Evolutionary conservation across 169 alveolate species (phyloP).

Genomic region (Plasmodium inui): DNA sequence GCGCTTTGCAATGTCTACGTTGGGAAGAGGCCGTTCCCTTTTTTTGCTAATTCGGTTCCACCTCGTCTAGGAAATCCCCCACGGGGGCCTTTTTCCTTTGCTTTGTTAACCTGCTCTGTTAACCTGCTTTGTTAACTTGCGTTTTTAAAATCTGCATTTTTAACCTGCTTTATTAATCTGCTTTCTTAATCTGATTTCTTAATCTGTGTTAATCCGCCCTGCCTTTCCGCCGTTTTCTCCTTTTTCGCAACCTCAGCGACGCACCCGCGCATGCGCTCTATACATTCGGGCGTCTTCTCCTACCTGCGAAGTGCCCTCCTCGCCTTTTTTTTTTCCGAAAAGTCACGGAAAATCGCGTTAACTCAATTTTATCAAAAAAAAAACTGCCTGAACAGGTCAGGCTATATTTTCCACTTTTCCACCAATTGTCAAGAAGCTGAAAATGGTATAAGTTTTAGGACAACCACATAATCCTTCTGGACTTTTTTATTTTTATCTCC

Average conservation of each 20-base stretch:
- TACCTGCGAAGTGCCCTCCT: neutral
- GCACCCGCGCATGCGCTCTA: neutral
- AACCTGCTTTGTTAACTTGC: no score
- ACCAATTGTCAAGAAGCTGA: neutral
- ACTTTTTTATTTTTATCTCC: neutral
- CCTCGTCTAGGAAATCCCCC: neutral
- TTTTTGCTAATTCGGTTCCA: neutral
- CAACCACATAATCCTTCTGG: neutral
- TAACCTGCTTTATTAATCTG: neutral
- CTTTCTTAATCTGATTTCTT: neutral
- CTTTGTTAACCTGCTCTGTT: neutral
- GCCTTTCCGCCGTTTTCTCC: neutral
- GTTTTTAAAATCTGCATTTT: neutral
- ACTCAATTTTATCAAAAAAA: neutral
- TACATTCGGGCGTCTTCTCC: neutral
- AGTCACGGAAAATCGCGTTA: neutral
- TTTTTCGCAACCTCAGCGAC: neutral
- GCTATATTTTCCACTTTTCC: neutral
- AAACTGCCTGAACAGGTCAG: neutral
- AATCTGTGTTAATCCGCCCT: neutral
- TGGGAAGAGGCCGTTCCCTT: slow-evolving; percentile 2
- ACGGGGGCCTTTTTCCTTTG: neutral
- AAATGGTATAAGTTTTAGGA: neutral
- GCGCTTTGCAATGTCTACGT: slow-evolving; percentile 16
- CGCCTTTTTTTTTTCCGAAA: neutral